Conservation (phyloP, 345 rosid genomes). For the Rhizophora mangle region DNA sequence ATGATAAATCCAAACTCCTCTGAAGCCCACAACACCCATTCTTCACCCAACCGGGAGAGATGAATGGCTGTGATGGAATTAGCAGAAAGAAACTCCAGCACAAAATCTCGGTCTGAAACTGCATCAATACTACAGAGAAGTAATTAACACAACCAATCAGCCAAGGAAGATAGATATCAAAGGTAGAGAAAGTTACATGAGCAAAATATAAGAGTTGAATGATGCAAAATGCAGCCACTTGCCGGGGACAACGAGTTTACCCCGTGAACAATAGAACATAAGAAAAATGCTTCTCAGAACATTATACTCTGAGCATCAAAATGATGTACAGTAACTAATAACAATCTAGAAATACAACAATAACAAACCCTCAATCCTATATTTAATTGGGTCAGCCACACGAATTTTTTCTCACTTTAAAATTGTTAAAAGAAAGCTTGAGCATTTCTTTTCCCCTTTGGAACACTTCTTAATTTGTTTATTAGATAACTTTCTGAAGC, state of each 20-base stretch:
- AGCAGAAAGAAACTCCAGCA: slow-evolving; percentile 71
- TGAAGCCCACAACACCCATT: slow-evolving; percentile 98
- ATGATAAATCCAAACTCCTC: slow-evolving; percentile 91
- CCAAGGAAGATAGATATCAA: not conserved
- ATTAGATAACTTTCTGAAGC: no score
- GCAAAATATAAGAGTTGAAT: not conserved
- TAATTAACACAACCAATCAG: slow-evolving; percentile 17
- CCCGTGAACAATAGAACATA: not conserved
- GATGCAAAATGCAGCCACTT: not conserved
- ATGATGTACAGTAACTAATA: not conserved
- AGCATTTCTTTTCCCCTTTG: not conserved
- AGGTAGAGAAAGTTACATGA: not conserved
- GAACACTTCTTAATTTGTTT: no score
- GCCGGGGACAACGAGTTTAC: not conserved
- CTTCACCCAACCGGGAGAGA: slow-evolving; percentile 95
- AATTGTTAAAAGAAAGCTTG: not conserved
- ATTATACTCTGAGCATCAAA: not conserved
- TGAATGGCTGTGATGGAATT: slow-evolving; percentile 77
- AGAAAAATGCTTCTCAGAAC: not conserved
- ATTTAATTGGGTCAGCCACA: no score
- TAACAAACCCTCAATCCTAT: no score
- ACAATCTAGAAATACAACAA: not conserved
- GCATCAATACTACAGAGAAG: slow-evolving; percentile 69
- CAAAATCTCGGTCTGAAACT: slow-evolving; percentile 91
- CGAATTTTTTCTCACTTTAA: not conserved